Evolutionary conservation across 192 early-diverging fungal species (phyloP), one percentile per base, ranked within the genome.

Genomic region (Rhizophagus sp.): DNA sequence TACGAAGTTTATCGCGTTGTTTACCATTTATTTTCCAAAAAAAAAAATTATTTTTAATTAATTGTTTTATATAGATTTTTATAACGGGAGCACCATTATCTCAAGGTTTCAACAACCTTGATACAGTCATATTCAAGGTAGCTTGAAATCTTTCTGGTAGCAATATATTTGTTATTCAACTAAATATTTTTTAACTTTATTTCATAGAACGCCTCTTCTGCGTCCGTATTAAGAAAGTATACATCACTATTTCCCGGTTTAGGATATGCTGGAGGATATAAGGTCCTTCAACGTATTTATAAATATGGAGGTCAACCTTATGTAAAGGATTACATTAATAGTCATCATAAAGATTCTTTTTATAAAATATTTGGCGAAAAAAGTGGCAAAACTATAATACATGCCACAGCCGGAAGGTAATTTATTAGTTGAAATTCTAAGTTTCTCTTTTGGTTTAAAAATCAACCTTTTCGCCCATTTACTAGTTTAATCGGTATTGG

Each of bases 291-390:
- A 88, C 91, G 98, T 79, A 90, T 98, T 67, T 99, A 99, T 92
- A 99, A 99, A 87, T 99, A 97, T 80, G 97, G 97, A 81, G 98
- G 98, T 6, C 98, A 99, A 87, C 96, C 97, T 19, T 95, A 94
- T 80, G 95, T 96, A 44, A 95, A 94, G 83, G 98, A 99, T 87
- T 96, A 91, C 83, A 82, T 99, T 70, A 95, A 96, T 85, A 91
- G 81, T 62, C 82, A 98, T 87, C 89, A 97, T 88, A 92, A 92
- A 76, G 81, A 84, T 27, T 67, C 86, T 57, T 99, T 99, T 84
- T 87, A 90, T 57, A 82, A 82, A 27, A 85, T 90, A 36, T 98
- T 98, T 90, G 97, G 97, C 41, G 98, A 99, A 82, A 92, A 93
- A 82, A 95, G 94, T 75, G 93, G 95, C 80, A 98, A 97, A 90